phyloP scores from a whole-genome alignment of 371 early-diverging fungal species.

The Rhizopus stolonifer region DNA sequence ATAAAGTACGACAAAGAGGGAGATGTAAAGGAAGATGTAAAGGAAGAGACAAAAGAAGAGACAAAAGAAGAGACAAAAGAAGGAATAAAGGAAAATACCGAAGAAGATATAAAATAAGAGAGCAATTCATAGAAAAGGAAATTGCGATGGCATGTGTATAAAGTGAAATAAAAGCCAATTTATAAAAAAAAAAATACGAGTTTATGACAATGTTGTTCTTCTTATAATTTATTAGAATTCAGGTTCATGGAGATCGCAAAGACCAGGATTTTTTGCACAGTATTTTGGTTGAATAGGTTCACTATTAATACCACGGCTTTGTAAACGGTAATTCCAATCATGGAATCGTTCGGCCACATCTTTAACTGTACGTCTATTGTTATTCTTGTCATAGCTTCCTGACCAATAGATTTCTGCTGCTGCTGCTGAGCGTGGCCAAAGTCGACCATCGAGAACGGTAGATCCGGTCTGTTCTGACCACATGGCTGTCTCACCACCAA shows the following conservation, averaged over 20 bases:
- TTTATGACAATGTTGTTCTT: too few species aligned
- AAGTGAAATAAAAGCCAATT: background rate
- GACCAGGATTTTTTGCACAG: constrained; percentile 68
- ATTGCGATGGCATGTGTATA: background rate
- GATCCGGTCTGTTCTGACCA: constrained; percentile 73
- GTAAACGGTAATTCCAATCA: constrained; percentile 56
- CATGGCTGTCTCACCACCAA: constrained; percentile 47
- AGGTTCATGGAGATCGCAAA: constrained; percentile 47
- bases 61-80: too few species aligned
- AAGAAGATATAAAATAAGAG: too few species aligned
- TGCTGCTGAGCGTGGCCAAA: constrained; percentile 75
- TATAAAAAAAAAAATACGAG: background rate
- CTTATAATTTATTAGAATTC: background rate
- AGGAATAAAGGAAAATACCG: too few species aligned
- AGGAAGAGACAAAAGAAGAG: background rate
- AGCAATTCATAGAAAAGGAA: too few species aligned
- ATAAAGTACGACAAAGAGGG: constrained; percentile 23
- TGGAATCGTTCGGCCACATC: constrained; percentile 37
- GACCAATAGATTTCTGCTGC: constrained; percentile 72
- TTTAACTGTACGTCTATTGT: constrained; percentile 35
- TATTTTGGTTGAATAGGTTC: constrained; percentile 74
- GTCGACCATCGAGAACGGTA: constrained; percentile 51
- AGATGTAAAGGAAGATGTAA: background rate
- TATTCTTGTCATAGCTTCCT: constrained; percentile 53
- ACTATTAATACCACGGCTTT: constrained; percentile 65